Evolutionary conservation across 2,329 filamentous ascomycete species (phyloP).

Genomic region (Eurotiales sp.): DNA sequence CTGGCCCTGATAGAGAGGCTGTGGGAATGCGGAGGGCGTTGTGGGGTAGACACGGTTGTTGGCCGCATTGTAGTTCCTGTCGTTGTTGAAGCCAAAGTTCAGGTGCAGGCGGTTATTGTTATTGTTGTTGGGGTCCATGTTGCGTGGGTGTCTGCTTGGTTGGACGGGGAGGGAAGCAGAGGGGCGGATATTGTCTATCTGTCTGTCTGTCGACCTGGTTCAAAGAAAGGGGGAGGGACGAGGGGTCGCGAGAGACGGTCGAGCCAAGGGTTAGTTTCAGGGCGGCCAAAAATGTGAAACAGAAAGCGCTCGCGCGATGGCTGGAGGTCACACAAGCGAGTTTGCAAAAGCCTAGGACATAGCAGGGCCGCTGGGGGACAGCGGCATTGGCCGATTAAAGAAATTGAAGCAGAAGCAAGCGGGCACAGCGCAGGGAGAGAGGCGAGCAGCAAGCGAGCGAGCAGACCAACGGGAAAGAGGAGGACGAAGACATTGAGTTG

Average conservation of each 20-base stretch:
- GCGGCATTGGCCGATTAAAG: not conserved
- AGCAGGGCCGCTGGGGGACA: not conserved
- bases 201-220: slow-evolving; percentile 4
- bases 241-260: slow-evolving; percentile 6
- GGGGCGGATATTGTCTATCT: not conserved
- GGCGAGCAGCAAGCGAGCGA: no score
- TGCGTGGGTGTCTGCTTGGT: no score
- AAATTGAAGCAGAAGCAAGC: not conserved
- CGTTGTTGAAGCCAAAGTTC: slow-evolving; percentile 51
- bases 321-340: slow-evolving; percentile 6
- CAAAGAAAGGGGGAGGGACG: slow-evolving; percentile 8
- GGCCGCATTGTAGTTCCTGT: slow-evolving; percentile 60
- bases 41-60: slow-evolving; percentile 73
- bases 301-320: not conserved
- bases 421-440: not conserved
- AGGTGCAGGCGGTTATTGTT: slow-evolving; percentile 58
- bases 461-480: slow-evolving; percentile 9
- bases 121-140: slow-evolving; percentile 63
- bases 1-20: slow-evolving; percentile 71
- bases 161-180: slow-evolving; percentile 40
- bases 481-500: slow-evolving; percentile 3
- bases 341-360: not conserved
- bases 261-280: slow-evolving; percentile 8
- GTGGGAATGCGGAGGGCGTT: slow-evolving; percentile 92
- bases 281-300: slow-evolving; percentile 12